Percentiles rank a stretch among this genome's conserved stretches.
Evolutionary conservation across 2,329 filamentous ascomycete genomes (phyloP).

Genomic region (Colletotrichum sp.): DNA sequence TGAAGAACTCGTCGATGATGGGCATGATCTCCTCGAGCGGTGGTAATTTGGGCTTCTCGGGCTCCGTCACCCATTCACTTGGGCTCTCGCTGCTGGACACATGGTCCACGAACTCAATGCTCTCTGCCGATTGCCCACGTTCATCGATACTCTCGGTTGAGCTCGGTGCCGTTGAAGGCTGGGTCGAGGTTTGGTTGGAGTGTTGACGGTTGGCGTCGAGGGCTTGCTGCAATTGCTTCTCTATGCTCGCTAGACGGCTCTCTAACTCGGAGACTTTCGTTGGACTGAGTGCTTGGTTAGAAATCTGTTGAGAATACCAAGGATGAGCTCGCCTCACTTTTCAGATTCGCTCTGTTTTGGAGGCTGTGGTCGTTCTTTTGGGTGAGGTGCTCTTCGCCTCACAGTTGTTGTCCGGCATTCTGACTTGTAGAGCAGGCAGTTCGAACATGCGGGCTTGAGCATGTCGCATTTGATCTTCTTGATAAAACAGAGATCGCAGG

Average conservation of each 20-base stretch:
- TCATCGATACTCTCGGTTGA: neutral
- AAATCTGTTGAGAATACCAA: too few relatives aligned
- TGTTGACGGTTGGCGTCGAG: conserved; percentile 22
- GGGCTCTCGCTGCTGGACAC: neutral
- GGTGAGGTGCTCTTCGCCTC: conserved; percentile 26
- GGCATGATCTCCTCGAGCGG: conserved; percentile 38
- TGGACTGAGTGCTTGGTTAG: neutral
- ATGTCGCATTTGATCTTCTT: conserved; percentile 54
- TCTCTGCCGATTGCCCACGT: neutral
- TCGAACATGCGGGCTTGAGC: conserved; percentile 47
- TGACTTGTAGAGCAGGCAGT: conserved; percentile 46
- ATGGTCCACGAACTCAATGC: neutral
- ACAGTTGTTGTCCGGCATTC: conserved; percentile 37
- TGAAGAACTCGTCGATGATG: conserved; percentile 41
- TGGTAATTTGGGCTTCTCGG: conserved; percentile 27
- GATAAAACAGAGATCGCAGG: conserved; percentile 47
- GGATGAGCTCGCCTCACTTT: neutral
- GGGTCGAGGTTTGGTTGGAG: neutral
- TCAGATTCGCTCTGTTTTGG: neutral
- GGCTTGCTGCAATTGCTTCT: conserved; percentile 35
- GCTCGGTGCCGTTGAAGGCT: neutral
- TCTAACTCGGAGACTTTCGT: conserved; percentile 24
- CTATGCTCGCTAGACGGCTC: conserved; percentile 32
- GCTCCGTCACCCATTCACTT: conserved; percentile 15
- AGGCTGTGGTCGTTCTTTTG: conserved; percentile 13